Evolutionary conservation across 345 rosid species (phyloP), one percentile per base, ranked within the genome.

Genomic region (Eutrema yunnanense): DNA sequence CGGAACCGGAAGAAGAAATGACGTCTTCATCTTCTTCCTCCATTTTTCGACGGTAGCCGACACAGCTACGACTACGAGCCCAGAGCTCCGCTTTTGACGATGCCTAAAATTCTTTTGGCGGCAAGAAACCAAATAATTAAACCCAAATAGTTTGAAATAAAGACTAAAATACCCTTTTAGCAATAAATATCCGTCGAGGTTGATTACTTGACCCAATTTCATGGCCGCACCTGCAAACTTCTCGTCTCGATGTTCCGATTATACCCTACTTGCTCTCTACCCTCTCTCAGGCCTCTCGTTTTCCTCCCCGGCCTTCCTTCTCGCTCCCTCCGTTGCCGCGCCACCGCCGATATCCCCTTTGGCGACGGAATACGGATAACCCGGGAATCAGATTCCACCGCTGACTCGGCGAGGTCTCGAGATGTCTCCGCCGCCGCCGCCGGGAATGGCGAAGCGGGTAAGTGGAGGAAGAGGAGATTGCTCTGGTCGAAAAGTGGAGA

Each of bases 401-500:
- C 84, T 8, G 84, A 79, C 56, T 57, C 82, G n/a, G 82, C 71
- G 80, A 80, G 79, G 88, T 65, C 69, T 78, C 76, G 85, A 81
- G 78, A 48, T 77, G 44, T 86, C 83, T 43, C 88, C 49, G 73
- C 81, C 48, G 58, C 82, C 29, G 67, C 70, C 38, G 81, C 72
- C 6, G 87, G 85, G 27, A 56, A 71, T 5, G 72, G 80, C 9
- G 54, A 81, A 26, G 67, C 53, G 6, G 77, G 50, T 40, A 85
- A 83, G 33, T 86, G 72, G 78, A 84, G 85, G 70, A 92, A 90
- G 59, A 82, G 65, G 80, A 90, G 90, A 76, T 73, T 73, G 73
- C 86, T 84, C 13, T 93, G 98, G 96, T 86, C 96, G 58, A 84
- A 90, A 75, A 81, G 86, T 48, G 77, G 91, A 30, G 85, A 86